Evolutionary conservation across 768 basidiomycete genomes (phyloP), one percentile per base, ranked within the genome.

Genomic region (Serendipita indica): DNA sequence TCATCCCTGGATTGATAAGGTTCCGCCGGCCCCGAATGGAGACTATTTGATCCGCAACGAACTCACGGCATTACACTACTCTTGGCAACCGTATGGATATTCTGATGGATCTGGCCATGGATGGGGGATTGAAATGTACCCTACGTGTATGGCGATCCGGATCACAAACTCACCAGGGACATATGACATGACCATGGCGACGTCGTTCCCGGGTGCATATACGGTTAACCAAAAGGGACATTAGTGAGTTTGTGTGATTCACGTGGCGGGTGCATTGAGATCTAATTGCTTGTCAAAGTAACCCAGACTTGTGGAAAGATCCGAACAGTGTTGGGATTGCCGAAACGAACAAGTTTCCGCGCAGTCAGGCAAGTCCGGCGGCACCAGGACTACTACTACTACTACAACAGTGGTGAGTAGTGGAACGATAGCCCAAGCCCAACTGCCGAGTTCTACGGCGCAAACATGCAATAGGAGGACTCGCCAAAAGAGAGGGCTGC

Each of bases 11-110:
- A 10, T n/a, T 18, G 49, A 54, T 33, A 54, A 20, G 49, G 32
- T 54, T 30, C 49, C 49, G 7, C 10, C 22, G n/a, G 25, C 32
- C n/a, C 49, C 49, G 16, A 33, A 27, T 30, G 49, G 49, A n/a
- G 32, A 54, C 10, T 54, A 54, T 54, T 30, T 54, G 22, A 27
- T 54, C 25, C 49, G 49, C n/a, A 54, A 54, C 49, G 49, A 54
- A 28, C 30, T 54, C 22, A 54, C 49, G 25, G 49, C 49, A 4
- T 28, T 54, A 7, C 49, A 54, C n/a, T 54, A 54, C n/a, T 54
- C 49, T 16, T 22, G 22, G 49, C 4, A 54, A 33, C 22, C 49
- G 49, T 16, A n/a, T 4, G 49, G 32, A 4, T 22, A 10, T 33
- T 16, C 22, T 10, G 22, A 13, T 20, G 16, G 27, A 25, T 7